Base-by-base conservation (phyloP, 305 asterid genomes). In the Plantago coronopus region DNA sequence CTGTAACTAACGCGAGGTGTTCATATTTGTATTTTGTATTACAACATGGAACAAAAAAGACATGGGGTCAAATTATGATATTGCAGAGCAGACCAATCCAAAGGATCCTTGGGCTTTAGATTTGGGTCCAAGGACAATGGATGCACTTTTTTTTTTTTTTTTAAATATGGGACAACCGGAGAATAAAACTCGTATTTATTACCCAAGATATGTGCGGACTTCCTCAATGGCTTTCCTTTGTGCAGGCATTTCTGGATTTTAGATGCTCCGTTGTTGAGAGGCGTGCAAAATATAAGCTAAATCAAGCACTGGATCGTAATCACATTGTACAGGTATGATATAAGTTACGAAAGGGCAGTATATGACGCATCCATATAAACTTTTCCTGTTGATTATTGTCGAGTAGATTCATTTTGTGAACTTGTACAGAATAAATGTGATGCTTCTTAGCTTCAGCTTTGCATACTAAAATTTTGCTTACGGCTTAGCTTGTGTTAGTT, bases 191-290 rank as follows among this genome's bases (percentile, higher is more conserved):
- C n/a, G n/a, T n/a, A n/a, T n/a, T n/a, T n/a, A n/a, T n/a, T n/a
- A n/a, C n/a, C n/a, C n/a, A n/a, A n/a, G n/a, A n/a, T n/a, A n/a
- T n/a, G n/a, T n/a, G n/a, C 7, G 3, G 34, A 27, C 5, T 27
- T 16, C n/a, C 31, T 14, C 17, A 12, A 56, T 62, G 25, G 8
- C 46, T 64, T 61, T 49, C 50, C 59, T 29, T 62, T 47, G 38
- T 66, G 74, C 93, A 94, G 99, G 95, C 95, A 38, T 94, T 94
- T 81, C 76, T 94, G 83, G 90, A 87, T 68, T 87, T 94, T 71
- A 83, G 99, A 75, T 89, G 95, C 73, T 82, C 95, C 17, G 96
- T 94, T 48, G 79, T 94, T 62, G 96, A 89, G 84, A 83, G 97
- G 73, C 96, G 97, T 57, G 90, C 96, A 57, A 81, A 67, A 47